Base-by-base conservation (phyloP, 441 rosid species). In the Populus hybrid region DNA sequence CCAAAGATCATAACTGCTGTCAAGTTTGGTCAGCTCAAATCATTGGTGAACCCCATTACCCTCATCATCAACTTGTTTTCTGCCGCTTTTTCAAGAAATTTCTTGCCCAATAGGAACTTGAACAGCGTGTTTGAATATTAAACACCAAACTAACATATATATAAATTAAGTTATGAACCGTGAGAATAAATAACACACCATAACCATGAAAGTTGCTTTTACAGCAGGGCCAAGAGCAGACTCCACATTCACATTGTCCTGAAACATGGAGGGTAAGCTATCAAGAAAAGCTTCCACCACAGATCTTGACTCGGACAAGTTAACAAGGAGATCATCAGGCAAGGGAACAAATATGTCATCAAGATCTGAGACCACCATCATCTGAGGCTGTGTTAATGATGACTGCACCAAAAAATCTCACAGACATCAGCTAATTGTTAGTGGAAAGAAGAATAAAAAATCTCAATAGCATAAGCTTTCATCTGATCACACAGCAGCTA, bases 151-250 rank as follows among this genome's bases (percentile, higher is more conserved):
- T n/a, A 38, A 6, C 36, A 24, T 8, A 7, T 24, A 1, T 61
- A 18, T 12, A 28, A 11, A 50, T 74, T 32, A 72, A 72, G 21
- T 46, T n/a, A 50, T 6, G 38, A 64, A 69, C 74, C 69, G 82
- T 26, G 76, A 70, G 14, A 74, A 70, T 84, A 23, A 69, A 50
- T 9, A 57, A 23, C 98, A 73, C 79, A 97, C 99, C 99, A 97
- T 94, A 85, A 97, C 89, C 97, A 93, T 90, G 84, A 82, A 93
- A 35, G 98, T 98, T 3, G 99, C 98, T 89, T 87, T 93, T 75
- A 97, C 91, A 76, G 99, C 97, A 72, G 99, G 93, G 83, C 99
- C 98, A 84, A 97, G 94, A 77, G 98, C 99, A 70, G 99, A 97
- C 88, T 97, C 99, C 72, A 97, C 84, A 82, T 93, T 97, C 82